Evolutionary conservation across 148 eudicot species (phyloP), one percentile per base, ranked within the genome.

Genomic region (Vaccinium darrowii): DNA sequence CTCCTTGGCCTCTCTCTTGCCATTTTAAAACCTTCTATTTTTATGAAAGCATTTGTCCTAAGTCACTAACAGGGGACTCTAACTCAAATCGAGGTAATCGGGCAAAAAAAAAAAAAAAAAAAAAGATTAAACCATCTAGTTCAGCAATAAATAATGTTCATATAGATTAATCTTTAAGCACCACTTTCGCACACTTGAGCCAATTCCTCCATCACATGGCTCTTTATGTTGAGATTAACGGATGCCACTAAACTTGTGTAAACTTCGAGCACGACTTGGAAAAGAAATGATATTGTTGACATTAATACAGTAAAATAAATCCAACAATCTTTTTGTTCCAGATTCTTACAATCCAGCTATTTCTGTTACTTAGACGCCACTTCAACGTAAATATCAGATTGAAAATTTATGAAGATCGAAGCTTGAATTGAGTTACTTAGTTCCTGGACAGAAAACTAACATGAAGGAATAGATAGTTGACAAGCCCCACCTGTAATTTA

Each of bases 401-500:
- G 30, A 77, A 50, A 77, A 50, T 15, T n/a, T 47, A 49, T 5
- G 57, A 21, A 49, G 13, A 11, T 50, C 33, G 3, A 77, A 50
- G 58, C 13, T 77, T n/a, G 80, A 77, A 14, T 13, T 4, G 8
- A 69, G 79, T 19, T 76, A 47, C 18, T 47, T 19, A 36, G 47
- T 39, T 8, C 52, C 27, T 36, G 79, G 47, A n/a, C 47, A n/a
- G 50, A 9, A 76, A 76, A 76, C 21, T 5, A 10, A 43, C 11
- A 18, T 15, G 3, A 7, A 76, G 50, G 57, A 76, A 76, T 21
- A 49, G 7, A 19, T 56, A 76, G 56, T 76, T 50, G 56, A 51
- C 57, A 50, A 18, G 12, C 56, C 89, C 86, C 77, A 92, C 99
- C 98, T 93, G 98, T 85, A 97, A 84, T 91, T 97, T 97, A 85